These are phyloP conservation scores for Tylopilus subfusipes DNA, from an alignment of 768 basidiomycete genomes.

Conservation along the genomic window DNA sequence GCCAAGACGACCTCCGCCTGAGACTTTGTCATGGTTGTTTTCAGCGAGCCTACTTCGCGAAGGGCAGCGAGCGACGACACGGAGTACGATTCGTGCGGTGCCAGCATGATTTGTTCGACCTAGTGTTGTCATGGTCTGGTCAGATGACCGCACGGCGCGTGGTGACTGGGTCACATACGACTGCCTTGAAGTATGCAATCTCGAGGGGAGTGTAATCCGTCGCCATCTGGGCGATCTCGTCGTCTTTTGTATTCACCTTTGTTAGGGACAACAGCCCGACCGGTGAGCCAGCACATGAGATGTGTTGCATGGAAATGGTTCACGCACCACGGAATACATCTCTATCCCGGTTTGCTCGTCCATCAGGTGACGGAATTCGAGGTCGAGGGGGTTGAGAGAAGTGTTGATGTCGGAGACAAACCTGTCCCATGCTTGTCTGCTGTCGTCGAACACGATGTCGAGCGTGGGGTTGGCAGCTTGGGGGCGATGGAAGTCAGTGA, in stretches of 20 bases:
- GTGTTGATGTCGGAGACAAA: conserved; percentile 61
- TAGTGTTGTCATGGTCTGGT: conserved; percentile 28
- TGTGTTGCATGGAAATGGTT: too few species aligned
- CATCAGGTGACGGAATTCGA: conserved; percentile 61
- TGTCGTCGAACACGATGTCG: conserved; percentile 40
- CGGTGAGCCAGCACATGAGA: background rate
- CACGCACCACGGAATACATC: conserved; percentile 66
- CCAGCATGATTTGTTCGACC: conserved; percentile 87
- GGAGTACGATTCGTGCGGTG: conserved; percentile 69
- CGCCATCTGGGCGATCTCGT: conserved; percentile 80
- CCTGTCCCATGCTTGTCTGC: conserved; percentile 50
- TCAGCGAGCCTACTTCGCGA: conserved; percentile 61
- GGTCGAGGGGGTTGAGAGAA: conserved; percentile 62
- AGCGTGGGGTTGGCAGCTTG: conserved; percentile 54
- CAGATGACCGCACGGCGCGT: background rate
- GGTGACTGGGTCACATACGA: conserved; percentile 47
- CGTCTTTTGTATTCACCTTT: conserved; percentile 78
- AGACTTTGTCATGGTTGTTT: conserved; percentile 64
- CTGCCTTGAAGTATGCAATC: conserved; percentile 79
- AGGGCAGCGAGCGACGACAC: conserved; percentile 75
- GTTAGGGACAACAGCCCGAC: background rate
- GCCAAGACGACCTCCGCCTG: conserved; percentile 69
- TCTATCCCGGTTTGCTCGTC: conserved; percentile 65
- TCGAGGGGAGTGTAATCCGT: conserved; percentile 78
- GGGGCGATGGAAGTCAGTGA: conserved; percentile 1